phyloP scores from a whole-genome alignment of 2,329 filamentous ascomycete species.

The Pestalotiopsis sp. region DNA sequence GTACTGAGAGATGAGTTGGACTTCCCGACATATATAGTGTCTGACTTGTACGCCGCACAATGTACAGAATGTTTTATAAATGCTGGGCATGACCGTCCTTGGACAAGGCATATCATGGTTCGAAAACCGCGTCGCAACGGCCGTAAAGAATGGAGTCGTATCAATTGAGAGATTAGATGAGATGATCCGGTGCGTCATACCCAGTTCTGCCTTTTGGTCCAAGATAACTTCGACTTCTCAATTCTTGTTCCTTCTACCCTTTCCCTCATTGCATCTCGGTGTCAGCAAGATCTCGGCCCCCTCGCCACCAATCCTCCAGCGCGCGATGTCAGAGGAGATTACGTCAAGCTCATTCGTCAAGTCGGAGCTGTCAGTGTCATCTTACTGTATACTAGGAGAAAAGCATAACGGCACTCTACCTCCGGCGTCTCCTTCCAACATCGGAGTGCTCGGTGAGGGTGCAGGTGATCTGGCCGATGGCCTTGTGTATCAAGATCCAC shows the following conservation, averaged over 20 bases:
- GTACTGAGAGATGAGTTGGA: slow-evolving; percentile 48
- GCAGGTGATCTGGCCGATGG: slow-evolving; percentile 58
- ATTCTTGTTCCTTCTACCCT: slow-evolving; percentile 58
- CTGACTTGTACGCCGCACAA: slow-evolving; percentile 44
- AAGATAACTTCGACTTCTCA: slow-evolving; percentile 43
- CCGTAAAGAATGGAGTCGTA: slow-evolving; percentile 50
- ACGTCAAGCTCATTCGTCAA: slow-evolving; percentile 72
- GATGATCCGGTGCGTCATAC: slow-evolving; percentile 77
- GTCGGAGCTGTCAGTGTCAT: slow-evolving; percentile 81
- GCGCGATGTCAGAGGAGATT: slow-evolving; percentile 72
- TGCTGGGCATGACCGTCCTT: slow-evolving; percentile 50
- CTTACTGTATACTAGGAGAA: slow-evolving; percentile 60
- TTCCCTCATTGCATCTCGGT: background rate
- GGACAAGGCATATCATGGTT: slow-evolving; percentile 74
- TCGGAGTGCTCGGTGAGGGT: slow-evolving; percentile 52
- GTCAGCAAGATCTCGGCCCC: background rate
- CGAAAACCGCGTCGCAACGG: slow-evolving; percentile 54
- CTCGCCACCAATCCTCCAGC: background rate
- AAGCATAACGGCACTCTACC: slow-evolving; percentile 46
- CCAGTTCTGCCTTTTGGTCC: slow-evolving; percentile 69
- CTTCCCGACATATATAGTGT: slow-evolving; percentile 42
- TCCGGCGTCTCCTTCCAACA: slow-evolving; percentile 38
- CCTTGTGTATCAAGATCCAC: background rate
- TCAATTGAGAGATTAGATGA: slow-evolving; percentile 45
- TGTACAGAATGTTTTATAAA: slow-evolving; percentile 45